phyloP scores from a whole-genome alignment of 1,284 basidiomycete species.

The Sporisorium exsertum region DNA sequence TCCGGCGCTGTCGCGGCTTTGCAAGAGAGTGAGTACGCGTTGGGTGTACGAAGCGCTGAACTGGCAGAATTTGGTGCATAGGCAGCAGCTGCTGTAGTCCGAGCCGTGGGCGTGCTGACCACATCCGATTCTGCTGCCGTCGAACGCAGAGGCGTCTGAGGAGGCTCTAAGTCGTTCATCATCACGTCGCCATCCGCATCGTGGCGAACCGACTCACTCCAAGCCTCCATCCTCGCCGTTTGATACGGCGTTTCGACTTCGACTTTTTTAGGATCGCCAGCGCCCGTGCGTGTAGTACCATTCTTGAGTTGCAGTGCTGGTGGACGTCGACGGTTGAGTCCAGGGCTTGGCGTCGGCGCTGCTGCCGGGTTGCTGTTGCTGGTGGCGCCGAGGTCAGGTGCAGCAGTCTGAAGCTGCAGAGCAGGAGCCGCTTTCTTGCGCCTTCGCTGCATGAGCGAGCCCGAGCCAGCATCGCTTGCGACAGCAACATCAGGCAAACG shows the following conservation, averaged over 20 bases:
- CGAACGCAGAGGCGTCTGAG: slow-evolving; percentile 40
- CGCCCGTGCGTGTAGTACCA: background rate
- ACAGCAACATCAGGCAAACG: slow-evolving; percentile 6
- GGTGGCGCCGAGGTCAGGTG: background rate
- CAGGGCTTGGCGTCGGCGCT: slow-evolving; percentile 25
- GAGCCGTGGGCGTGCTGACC: slow-evolving; percentile 41
- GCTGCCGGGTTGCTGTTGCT: background rate
- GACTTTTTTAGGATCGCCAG: background rate
- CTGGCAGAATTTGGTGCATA: slow-evolving; percentile 6
- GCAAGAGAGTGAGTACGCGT: slow-evolving; percentile 11
- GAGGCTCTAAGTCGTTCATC: slow-evolving; percentile 40
- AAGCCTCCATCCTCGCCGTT: slow-evolving; percentile 31
- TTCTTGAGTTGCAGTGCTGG: slow-evolving; percentile 39
- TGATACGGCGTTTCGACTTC: slow-evolving; percentile 43
- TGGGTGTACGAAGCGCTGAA: slow-evolving; percentile 28
- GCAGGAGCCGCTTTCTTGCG: slow-evolving; percentile 41
- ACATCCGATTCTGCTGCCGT: slow-evolving; percentile 26
- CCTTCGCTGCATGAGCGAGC: slow-evolving; percentile 46
- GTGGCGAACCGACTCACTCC: slow-evolving; percentile 10
- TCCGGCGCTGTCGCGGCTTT: background rate
- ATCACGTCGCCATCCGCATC: slow-evolving; percentile 35
- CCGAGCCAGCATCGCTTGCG: slow-evolving; percentile 13
- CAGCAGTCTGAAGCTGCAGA: slow-evolving; percentile 34
- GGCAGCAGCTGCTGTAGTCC: slow-evolving; percentile 9
- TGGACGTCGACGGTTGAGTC: slow-evolving; percentile 32